Evolutionary conservation across 1,284 basidiomycete genomes (phyloP), one percentile per base, ranked within the genome.

Genomic region (Malassezia sp.): DNA sequence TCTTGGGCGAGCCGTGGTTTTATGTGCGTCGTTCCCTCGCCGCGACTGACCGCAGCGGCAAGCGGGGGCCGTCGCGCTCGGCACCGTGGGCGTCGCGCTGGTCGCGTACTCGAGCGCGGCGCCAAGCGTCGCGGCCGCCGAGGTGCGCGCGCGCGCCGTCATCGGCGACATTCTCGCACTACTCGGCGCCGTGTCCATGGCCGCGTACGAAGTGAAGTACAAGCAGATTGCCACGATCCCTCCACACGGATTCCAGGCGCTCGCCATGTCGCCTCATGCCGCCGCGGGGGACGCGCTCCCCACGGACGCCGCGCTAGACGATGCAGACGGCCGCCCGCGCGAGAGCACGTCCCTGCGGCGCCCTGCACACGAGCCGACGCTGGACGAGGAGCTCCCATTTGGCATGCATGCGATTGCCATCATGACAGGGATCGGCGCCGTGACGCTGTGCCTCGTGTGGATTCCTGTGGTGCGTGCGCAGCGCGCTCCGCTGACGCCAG

Each of bases 351-450:
- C n/a, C n/a, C n/a, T n/a, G n/a, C n/a, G n/a, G 18, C 18, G 33
- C 17, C 22, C 7, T n/a, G n/a, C n/a, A n/a, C n/a, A n/a, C n/a
- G n/a, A n/a, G n/a, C 29, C 8, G 6, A 9, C 29, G 7, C n/a
- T n/a, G n/a, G 42, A 44, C 9, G 38, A 34, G 14, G 15, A n/a
- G 10, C 49, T 70, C 7, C 67, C 67, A 0, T 70, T 68, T 31
- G 67, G 67, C 1, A 43, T 70, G 22, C 66, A 70, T 29, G 57
- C 67, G 9, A 68, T 61, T 38, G 46, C 63, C 30, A 67, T 70
- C 58, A 70, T 62, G 7, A 53, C 61, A 22, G 66, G 63, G 17
- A 70, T 70, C 26, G 67, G 67, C 2, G 15, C 59, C 12, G 52
- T 56, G 10, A 70, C 67, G 1, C 37, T 61, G 3, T 30, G 27